These are phyloP conservation scores for Tuber melanosporum DNA, from an alignment of 495 filamentous ascomycete species.

Conservation along the genomic window DNA sequence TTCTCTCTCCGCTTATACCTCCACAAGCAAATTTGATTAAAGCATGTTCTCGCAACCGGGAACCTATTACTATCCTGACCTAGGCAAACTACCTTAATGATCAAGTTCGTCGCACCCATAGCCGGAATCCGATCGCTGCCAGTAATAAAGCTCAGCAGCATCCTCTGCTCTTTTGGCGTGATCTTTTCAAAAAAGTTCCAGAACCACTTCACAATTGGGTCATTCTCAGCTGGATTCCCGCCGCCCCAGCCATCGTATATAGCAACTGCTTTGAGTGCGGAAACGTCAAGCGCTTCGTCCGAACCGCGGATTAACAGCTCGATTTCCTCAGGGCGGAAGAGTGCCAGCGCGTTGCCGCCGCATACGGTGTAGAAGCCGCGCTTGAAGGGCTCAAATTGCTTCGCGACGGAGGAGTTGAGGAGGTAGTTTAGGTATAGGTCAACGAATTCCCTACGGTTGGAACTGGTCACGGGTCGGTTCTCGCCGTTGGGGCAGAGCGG, in stretches of 20 bases:
- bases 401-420: slow-evolving; percentile 67
- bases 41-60: slow-evolving; percentile 84
- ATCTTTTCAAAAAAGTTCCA: slow-evolving; percentile 73
- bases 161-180: slow-evolving; percentile 61
- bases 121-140: slow-evolving; percentile 88
- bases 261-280: slow-evolving; percentile 67
- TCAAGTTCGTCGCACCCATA: slow-evolving; percentile 76
- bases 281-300: slow-evolving; percentile 76
- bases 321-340: slow-evolving; percentile 93
- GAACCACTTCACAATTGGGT: slow-evolving; percentile 75
- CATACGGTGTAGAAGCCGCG: slow-evolving; percentile 92
- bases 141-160: slow-evolving; percentile 82
- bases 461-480: slow-evolving; percentile 70
- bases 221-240: slow-evolving; percentile 48
- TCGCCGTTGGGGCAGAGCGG: slow-evolving; percentile 73
- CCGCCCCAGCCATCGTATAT: slow-evolving; percentile 71
- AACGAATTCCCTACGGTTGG: slow-evolving; percentile 80
- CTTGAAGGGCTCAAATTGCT: slow-evolving; percentile 93
- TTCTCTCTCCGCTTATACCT: slow-evolving; percentile 59
- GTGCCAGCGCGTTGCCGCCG: slow-evolving; percentile 77
- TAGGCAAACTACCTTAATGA: slow-evolving; percentile 66
- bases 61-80: slow-evolving; percentile 69
- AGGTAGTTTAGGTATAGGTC: slow-evolving; percentile 77
- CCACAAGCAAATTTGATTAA: slow-evolving; percentile 76
- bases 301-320: slow-evolving; percentile 83